Evolutionary conservation across 164 flowering plant species (phyloP), one percentile per base, ranked within the genome.

Genomic region (Taxillus chinensis): DNA sequence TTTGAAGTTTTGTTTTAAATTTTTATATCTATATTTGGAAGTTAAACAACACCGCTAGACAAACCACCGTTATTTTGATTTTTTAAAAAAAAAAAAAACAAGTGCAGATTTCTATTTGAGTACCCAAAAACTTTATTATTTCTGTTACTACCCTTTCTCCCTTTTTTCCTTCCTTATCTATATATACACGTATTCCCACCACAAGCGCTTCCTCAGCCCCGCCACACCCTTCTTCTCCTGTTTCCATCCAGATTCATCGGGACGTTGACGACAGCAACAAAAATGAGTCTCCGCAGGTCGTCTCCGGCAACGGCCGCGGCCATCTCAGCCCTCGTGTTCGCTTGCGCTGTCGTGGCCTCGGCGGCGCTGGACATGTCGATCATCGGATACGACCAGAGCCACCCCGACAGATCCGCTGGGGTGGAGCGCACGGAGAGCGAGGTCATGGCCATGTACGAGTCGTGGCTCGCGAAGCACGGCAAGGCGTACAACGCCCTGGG

Each of bases 401-500:
- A 81, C 57, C 63, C 42, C 2, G 63, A 2, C n/a, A 46, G 55
- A 5, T 13, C 61, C 12, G 7, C 58, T 13, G 58, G 5, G 16
- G 41, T 53, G 37, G 55, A 60, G 65, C 46, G 83, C 45, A 63
- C 71, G 38, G 84, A 81, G 37, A 73, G 60, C 0, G 84, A 84
- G 64, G 66, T 82, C 7, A 55, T 57, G 78, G 70, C 62, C 3
- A 37, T 85, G 27, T 82, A 82, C 81, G 89, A 83, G 67, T 59
- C 70, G 42, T 87, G 95, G 95, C 75, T 83, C 1, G 80, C 59
- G 16, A 72, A 77, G 67, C 87, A 87, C 67, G 84, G 87, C 0
- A 87, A 83, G 58, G 59, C 66, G 2, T 82, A 79, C 75, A 87
- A 87, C 75, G 85, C 74, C 13, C 56, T 87, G 59, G 89, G 87